phyloP scores from a whole-genome alignment of 257 asterid genomes.

The Solanum etuberosum region DNA sequence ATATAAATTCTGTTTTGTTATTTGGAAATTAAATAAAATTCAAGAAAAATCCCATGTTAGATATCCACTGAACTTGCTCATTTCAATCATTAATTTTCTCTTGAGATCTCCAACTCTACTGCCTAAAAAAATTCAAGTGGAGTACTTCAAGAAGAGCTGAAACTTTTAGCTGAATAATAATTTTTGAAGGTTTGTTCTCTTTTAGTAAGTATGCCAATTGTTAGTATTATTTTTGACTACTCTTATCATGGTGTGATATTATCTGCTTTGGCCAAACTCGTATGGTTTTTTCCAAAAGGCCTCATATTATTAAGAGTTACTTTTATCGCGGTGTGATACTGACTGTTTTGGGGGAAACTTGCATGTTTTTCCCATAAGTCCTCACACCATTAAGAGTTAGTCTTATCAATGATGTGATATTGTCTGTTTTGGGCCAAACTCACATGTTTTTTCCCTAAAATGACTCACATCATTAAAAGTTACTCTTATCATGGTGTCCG shows the following conservation, averaged over 20 bases:
- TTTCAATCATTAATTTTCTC: not conserved
- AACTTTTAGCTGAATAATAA: not conserved
- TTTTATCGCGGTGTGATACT: not conserved
- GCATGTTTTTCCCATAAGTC: not conserved
- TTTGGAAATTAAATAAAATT: conserved; percentile 20
- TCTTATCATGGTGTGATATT: not conserved
- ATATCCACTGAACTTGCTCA: conserved; percentile 34
- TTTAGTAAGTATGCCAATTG: too few relatives aligned
- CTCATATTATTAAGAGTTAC: not conserved
- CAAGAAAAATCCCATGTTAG: conserved; percentile 22
- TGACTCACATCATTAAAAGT: not conserved
- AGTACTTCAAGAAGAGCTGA: not conserved
- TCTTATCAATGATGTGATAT: not conserved
- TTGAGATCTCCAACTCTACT: conserved; percentile 36
- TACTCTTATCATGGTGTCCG: not conserved
- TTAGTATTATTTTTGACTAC: too few relatives aligned
- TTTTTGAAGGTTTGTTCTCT: not conserved
- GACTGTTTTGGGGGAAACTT: not conserved
- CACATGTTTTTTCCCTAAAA: not conserved
- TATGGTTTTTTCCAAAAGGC: not conserved
- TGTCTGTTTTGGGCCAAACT: not conserved
- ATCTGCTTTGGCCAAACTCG: not conserved
- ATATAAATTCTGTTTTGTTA: conserved; percentile 26
- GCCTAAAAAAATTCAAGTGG: too few relatives aligned
- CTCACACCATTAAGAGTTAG: not conserved